Conservation (phyloP, 2,329 filamentous ascomycete genomes). For the Knufia fluminis region DNA sequence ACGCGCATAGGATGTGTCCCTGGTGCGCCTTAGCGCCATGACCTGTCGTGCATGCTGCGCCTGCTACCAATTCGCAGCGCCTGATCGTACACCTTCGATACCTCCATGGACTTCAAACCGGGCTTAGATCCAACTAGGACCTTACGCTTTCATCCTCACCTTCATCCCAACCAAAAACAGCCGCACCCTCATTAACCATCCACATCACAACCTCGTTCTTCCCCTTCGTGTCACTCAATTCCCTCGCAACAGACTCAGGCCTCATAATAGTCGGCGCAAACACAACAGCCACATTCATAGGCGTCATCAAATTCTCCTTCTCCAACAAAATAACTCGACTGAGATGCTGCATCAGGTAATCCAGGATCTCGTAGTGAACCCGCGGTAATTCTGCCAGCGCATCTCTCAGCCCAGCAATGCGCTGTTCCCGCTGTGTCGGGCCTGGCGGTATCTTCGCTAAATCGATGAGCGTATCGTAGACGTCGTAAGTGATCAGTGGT, state of each 20-base stretch:
- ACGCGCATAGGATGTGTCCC: no score
- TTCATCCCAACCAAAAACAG: constrained; percentile 52
- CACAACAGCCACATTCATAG: constrained; percentile 90
- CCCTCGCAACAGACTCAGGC: constrained; percentile 76
- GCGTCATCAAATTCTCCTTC: constrained; percentile 87
- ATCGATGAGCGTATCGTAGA: constrained; percentile 83
- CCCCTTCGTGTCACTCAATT: constrained; percentile 91
- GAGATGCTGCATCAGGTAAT: constrained; percentile 90
- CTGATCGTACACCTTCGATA: no score
- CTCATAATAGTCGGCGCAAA: constrained; percentile 98
- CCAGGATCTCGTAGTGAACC: constrained; percentile 77
- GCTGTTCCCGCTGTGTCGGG: constrained; percentile 51
- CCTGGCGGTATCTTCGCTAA: constrained; percentile 42
- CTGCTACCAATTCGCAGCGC: no score
- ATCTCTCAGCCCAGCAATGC: constrained; percentile 60
- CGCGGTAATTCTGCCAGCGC: constrained; percentile 71
- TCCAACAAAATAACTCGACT: constrained; percentile 75
- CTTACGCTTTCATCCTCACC: neutral
- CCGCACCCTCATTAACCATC: constrained; percentile 78
- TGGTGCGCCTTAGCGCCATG: no score
- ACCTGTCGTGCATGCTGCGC: no score
- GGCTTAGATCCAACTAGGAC: neutral
- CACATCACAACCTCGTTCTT: constrained; percentile 92
- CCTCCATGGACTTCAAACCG: no score
- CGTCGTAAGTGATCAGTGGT: constrained; percentile 81